These are phyloP conservation scores for Saccharomycopsis selenospora DNA, from an alignment of 805 yeast genomes.

Conservation along the genomic window DNA sequence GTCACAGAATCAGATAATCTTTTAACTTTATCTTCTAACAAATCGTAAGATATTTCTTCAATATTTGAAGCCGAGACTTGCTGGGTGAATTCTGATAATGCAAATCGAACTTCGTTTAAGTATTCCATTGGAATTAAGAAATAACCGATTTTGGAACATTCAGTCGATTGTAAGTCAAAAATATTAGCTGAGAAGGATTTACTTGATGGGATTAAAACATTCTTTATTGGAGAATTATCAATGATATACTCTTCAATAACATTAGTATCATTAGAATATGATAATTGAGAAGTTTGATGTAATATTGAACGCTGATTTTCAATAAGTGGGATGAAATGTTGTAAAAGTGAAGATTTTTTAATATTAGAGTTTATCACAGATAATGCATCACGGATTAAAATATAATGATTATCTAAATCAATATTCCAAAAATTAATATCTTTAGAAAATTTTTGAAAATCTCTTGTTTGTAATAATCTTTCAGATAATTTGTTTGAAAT, in stretches of 20 bases:
- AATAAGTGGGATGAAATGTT: background rate
- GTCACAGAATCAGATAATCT: background rate
- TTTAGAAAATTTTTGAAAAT: background rate
- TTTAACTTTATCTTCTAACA: too few relatives aligned
- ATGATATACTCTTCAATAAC: background rate
- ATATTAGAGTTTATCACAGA: background rate
- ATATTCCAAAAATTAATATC: constrained; percentile 14
- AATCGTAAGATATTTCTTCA: too few relatives aligned
- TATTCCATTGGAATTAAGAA: constrained; percentile 15
- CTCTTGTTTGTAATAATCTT: background rate
- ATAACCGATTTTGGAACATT: constrained; percentile 10
- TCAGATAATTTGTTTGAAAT: background rate
- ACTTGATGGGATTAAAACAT: background rate
- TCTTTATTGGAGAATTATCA: background rate
- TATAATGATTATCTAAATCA: constrained; percentile 4
- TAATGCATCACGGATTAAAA: constrained; percentile 1
- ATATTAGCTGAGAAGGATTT: background rate
- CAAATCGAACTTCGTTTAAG: constrained; percentile 11
- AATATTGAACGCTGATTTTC: constrained; percentile 10
- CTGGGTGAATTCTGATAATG: constrained; percentile 4
- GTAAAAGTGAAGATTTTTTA: background rate
- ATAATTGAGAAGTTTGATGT: constrained; percentile 7
- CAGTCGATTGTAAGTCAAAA: constrained; percentile 10
- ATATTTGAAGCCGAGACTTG: background rate
- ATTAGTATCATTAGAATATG: background rate